A percentile compares a stretch with the other conserved stretches of the same genome.
Conservation (phyloP, 2,329 filamentous ascomycete species). For the Pseudocercospora ulei region DNA sequence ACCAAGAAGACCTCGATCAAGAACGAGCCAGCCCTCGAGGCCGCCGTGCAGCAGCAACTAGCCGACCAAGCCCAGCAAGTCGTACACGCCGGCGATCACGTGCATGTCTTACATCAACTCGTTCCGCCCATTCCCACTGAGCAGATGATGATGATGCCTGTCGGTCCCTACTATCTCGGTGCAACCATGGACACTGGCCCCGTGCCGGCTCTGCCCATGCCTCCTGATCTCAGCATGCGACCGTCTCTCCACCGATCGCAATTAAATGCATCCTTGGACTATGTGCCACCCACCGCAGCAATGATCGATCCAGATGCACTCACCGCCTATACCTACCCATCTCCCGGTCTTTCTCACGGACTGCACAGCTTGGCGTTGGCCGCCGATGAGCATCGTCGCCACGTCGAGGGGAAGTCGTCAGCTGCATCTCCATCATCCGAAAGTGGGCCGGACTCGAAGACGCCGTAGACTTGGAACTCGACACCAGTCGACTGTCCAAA, state of each 20-base stretch:
- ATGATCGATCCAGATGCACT: constrained; percentile 32
- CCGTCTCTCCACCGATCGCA: constrained; percentile 31
- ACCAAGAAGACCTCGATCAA: constrained; percentile 29
- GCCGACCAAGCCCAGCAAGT: constrained; percentile 25
- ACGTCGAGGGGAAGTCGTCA: constrained; percentile 29
- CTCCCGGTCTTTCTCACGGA: constrained; percentile 34
- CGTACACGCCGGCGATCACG: constrained; percentile 18
- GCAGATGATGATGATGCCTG: constrained; percentile 26
- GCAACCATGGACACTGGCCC: constrained; percentile 30
- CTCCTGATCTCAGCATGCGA: constrained; percentile 29
- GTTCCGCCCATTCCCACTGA: constrained; percentile 20
- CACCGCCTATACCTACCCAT: constrained; percentile 33
- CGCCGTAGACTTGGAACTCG: constrained; percentile 12
- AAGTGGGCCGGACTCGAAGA: constrained; percentile 15
- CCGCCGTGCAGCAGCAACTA: constrained; percentile 33
- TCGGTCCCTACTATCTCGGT: constrained; percentile 32
- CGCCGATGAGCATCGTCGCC: constrained; percentile 32
- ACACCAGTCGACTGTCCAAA: constrained; percentile 1
- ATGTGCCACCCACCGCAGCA: constrained; percentile 27
- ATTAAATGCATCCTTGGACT: constrained; percentile 32
- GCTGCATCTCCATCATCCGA: constrained; percentile 24
- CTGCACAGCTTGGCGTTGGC: constrained; percentile 35
- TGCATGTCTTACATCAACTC: constrained; percentile 20
- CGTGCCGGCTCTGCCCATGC: constrained; percentile 32
- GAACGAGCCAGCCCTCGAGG: constrained; percentile 30